These are phyloP conservation scores for Arthrobotrys sphaeroides DNA, from an alignment of 2,329 filamentous ascomycete genomes.

Conservation along the genomic window DNA sequence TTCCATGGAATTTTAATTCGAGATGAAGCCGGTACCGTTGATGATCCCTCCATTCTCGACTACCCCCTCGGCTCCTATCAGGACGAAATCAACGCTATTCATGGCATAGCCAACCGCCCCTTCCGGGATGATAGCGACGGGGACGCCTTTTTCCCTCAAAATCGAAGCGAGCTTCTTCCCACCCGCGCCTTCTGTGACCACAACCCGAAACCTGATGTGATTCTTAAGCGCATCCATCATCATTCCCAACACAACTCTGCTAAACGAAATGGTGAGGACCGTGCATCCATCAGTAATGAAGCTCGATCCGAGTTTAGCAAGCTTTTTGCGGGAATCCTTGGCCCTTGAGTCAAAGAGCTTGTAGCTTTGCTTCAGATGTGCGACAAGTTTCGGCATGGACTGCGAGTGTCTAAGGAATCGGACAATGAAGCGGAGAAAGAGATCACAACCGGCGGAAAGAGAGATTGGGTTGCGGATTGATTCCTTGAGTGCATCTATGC, in stretches of 20 bases:
- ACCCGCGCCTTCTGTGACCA: slow-evolving; percentile 68
- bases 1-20: background rate
- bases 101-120: slow-evolving; percentile 82
- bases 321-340: slow-evolving; percentile 82
- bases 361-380: slow-evolving; percentile 80
- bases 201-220: slow-evolving; percentile 78
- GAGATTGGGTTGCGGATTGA: slow-evolving; percentile 88
- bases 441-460: slow-evolving; percentile 89
- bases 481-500: slow-evolving; percentile 79
- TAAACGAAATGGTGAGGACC: slow-evolving; percentile 91
- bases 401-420: slow-evolving; percentile 58
- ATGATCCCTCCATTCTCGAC: slow-evolving; percentile 95
- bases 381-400: slow-evolving; percentile 36
- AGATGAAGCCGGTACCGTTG: slow-evolving; percentile 65
- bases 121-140: slow-evolving; percentile 81
- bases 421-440: slow-evolving; percentile 94
- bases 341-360: slow-evolving; percentile 88
- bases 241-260: slow-evolving; percentile 80
- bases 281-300: slow-evolving; percentile 81
- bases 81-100: slow-evolving; percentile 74
- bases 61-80: slow-evolving; percentile 82
- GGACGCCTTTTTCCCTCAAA: slow-evolving; percentile 77
- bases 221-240: slow-evolving; percentile 77
- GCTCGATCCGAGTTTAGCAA: slow-evolving; percentile 79
- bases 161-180: slow-evolving; percentile 69